Percentiles rank a stretch among this genome's conserved stretches.
phyloP scores from a whole-genome alignment of 202 grass and related monocot species.

The Panicum hallii region DNA sequence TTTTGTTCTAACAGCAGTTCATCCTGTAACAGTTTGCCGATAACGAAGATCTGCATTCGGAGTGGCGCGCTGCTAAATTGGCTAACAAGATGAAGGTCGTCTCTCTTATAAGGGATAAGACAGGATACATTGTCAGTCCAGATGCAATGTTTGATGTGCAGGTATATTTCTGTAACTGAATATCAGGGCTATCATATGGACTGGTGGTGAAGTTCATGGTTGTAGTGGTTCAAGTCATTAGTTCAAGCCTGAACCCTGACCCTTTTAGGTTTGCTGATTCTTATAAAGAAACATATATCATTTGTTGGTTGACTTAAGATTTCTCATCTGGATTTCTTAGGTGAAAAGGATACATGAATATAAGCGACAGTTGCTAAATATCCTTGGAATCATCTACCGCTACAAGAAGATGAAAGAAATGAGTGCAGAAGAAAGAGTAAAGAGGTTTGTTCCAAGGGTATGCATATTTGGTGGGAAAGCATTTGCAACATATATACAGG shows the following conservation, averaged over 20 bases:
- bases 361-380: conserved; percentile 92
- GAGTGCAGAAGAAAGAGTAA: conserved; percentile 69
- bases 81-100: conserved; percentile 84
- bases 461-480: conserved; percentile 99
- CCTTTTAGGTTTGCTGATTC: conserved; percentile 11
- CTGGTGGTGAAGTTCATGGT: neutral
- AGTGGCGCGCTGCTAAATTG: conserved; percentile 82
- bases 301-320: conserved; percentile 3
- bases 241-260: neutral
- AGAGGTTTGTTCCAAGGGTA: conserved; percentile 85
- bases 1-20: conserved; percentile 28
- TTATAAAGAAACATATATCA: conserved; percentile 18
- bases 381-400: conserved; percentile 95
- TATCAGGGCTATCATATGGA: neutral
- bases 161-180: conserved; percentile 62
- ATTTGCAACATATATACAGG: conserved; percentile 97
- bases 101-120: conserved; percentile 89
- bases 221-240: neutral
- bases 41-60: conserved; percentile 82
- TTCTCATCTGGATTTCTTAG: conserved; percentile 51
- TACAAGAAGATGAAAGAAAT: conserved; percentile 99
- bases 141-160: conserved; percentile 99
- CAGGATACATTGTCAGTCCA: conserved; percentile 93
- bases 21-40: conserved; percentile 78
- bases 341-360: conserved; percentile 99